Evolutionary conservation across 108 stramenopile genomes (phyloP).

Genomic region (Mediolabrus comicus): DNA sequence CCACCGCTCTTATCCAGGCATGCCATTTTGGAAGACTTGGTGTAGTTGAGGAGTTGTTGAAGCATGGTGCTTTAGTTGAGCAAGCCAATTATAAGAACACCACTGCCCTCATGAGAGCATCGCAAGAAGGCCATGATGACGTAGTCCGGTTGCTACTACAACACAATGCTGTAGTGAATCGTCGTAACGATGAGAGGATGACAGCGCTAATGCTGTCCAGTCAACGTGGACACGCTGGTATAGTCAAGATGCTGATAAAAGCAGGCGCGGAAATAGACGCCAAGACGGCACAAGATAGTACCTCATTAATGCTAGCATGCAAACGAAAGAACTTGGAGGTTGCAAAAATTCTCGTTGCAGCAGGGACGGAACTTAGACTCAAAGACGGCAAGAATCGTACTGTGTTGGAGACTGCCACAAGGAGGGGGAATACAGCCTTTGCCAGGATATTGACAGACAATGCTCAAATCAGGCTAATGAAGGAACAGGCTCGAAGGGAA

Average conservation of each 20-base stretch:
- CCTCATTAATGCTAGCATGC: conserved; percentile 84
- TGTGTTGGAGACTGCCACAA: conserved; percentile 63
- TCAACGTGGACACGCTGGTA: conserved; percentile 77
- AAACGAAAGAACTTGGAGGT: conserved; percentile 76
- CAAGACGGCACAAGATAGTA: conserved; percentile 73
- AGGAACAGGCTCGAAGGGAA: conserved; percentile 31
- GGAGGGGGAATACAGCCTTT: conserved; percentile 26
- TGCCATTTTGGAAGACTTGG: conserved; percentile 75
- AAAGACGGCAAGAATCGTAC: conserved; percentile 68
- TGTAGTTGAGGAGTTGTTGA: conserved; percentile 66
- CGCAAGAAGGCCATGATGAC: conserved; percentile 79
- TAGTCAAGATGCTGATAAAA: conserved; percentile 66
- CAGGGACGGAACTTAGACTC: conserved; percentile 77
- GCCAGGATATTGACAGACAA: conserved; percentile 32
- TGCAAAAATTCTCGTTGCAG: conserved; percentile 69
- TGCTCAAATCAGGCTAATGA: conserved; percentile 55
- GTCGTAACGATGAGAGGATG: conserved; percentile 79
- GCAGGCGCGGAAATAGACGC: conserved; percentile 65
- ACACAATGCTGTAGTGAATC: conserved; percentile 66
- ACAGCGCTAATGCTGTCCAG: conserved; percentile 85
- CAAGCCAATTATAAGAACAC: conserved; percentile 78
- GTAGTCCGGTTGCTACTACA: conserved; percentile 46
- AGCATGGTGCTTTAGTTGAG: conserved; percentile 57
- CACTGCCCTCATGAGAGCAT: conserved; percentile 87
- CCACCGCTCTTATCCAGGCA: conserved; percentile 83